phyloP scores from a whole-genome alignment of 352 stramenopile genomes.

The Pythium rishiriense region DNA sequence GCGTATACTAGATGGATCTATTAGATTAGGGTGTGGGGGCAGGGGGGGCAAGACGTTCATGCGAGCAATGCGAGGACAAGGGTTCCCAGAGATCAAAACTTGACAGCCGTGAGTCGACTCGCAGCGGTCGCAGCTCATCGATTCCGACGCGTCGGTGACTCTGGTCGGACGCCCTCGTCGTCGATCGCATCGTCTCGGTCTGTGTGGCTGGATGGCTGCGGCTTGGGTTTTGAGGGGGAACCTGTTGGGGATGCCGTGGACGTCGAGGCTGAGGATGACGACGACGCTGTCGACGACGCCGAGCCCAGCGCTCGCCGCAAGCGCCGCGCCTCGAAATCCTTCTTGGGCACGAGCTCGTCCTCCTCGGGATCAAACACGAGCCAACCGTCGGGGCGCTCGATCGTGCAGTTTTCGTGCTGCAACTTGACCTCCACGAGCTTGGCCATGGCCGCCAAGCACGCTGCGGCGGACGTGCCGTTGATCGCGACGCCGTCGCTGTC shows the following conservation, averaged over 20 bases:
- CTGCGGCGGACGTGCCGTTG: constrained; percentile 32
- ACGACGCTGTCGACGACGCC: constrained; percentile 13
- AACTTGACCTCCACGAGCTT: constrained; percentile 69
- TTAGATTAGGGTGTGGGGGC: not conserved
- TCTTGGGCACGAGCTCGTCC: constrained; percentile 61
- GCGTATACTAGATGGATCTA: constrained; percentile 13
- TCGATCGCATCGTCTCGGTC: not conserved
- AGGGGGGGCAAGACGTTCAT: not conserved
- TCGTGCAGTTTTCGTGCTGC: constrained; percentile 48
- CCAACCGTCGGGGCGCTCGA: constrained; percentile 66
- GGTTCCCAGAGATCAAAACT: not conserved
- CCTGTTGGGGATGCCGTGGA: constrained; percentile 10
- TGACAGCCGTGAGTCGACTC: not conserved
- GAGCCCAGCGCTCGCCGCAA: constrained; percentile 14
- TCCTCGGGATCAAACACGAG: constrained; percentile 73
- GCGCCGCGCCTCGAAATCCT: constrained; percentile 25
- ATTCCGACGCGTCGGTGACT: not conserved
- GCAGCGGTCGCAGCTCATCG: not conserved
- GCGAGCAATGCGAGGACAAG: not conserved
- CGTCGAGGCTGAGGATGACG: constrained; percentile 15
- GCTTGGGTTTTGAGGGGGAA: constrained; percentile 22
- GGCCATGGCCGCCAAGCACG: constrained; percentile 33
- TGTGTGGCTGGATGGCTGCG: not conserved
- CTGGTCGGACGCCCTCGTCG: not conserved
- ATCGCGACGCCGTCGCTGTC: constrained; percentile 24